A percentile compares a stretch with the other conserved stretches of the same genome.
Conservation (phyloP, 805 yeast genomes). For the Saccharomycopsis vini region DNA sequence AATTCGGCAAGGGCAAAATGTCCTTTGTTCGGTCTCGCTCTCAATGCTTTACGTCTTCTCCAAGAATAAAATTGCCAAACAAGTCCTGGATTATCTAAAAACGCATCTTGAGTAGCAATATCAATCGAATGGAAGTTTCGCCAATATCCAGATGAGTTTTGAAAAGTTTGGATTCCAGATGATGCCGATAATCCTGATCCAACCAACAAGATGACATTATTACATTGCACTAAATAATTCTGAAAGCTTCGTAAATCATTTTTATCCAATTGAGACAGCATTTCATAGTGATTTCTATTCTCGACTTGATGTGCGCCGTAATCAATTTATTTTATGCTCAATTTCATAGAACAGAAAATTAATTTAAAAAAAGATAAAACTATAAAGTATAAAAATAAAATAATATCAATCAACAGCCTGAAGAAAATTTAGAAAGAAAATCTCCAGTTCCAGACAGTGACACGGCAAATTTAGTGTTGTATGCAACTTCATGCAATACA, state of each 20-base stretch:
- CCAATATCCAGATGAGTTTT: slow-evolving; percentile 74
- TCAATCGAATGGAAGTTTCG: slow-evolving; percentile 68
- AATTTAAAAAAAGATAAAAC: too few relatives aligned
- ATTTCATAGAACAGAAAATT: too few relatives aligned
- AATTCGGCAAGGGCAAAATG: slow-evolving; percentile 63
- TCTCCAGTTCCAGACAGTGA: too few relatives aligned
- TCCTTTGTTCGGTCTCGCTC: slow-evolving; percentile 64
- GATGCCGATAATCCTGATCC: slow-evolving; percentile 81
- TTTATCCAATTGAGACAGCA: background rate
- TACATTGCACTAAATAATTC: slow-evolving; percentile 35
- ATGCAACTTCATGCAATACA: too few relatives aligned
- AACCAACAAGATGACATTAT: slow-evolving; percentile 51
- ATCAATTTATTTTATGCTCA: too few relatives aligned
- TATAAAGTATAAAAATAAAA: too few relatives aligned
- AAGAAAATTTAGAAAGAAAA: too few relatives aligned
- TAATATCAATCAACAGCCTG: too few relatives aligned
- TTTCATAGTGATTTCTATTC: too few relatives aligned
- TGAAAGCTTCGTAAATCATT: slow-evolving; percentile 33
- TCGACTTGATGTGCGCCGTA: too few relatives aligned
- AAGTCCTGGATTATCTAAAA: slow-evolving; percentile 68
- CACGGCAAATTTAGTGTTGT: too few relatives aligned
- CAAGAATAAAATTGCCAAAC: slow-evolving; percentile 87
- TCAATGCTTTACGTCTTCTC: slow-evolving; percentile 54
- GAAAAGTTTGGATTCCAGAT: slow-evolving; percentile 68
- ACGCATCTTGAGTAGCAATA: slow-evolving; percentile 88